A percentile compares a stretch with the other conserved stretches of the same genome.
Evolutionary conservation across 139 green algal species (phyloP).

Genomic region (Coelastrella sp.): DNA sequence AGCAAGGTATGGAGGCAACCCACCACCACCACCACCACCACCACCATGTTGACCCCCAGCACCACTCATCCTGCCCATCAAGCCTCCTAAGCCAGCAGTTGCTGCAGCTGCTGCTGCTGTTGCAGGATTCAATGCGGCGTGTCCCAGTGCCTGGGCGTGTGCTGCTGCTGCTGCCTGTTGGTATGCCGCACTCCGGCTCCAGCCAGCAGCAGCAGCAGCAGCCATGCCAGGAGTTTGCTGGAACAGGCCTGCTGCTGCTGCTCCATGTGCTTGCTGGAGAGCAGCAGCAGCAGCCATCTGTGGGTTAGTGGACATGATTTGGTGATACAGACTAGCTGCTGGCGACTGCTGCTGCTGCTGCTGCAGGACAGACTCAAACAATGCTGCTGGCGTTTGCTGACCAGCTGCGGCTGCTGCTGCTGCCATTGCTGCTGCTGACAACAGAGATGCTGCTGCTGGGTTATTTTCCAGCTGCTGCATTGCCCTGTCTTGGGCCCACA

Average conservation of each 20-base stretch:
- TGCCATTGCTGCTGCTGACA: conserved; percentile 28
- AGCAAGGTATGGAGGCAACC: conserved; percentile 4
- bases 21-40: neutral
- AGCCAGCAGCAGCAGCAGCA: neutral
- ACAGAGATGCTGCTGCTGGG: conserved; percentile 8
- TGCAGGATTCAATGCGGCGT: neutral
- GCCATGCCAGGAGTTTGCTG: neutral
- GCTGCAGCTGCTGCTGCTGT: neutral
- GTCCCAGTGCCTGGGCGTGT: neutral
- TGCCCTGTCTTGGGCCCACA: conserved; percentile 74
- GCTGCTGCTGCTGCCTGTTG: conserved; percentile 22
- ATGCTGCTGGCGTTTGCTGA: neutral
- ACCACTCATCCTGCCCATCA: neutral
- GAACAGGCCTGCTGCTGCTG: conserved; percentile 11
- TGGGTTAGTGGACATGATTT: conserved; percentile 30
- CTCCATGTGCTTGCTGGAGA: conserved; percentile 8
- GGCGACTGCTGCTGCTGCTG: conserved; percentile 28
- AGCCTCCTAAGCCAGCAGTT: neutral
- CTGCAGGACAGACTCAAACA: neutral
- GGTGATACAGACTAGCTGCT: neutral
- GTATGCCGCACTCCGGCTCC: neutral
- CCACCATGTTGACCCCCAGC: neutral
- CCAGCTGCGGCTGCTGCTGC: conserved; percentile 28
- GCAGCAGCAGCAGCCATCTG: conserved; percentile 30
- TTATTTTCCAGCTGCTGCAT: conserved; percentile 40